Evolutionary conservation across 1,139 yeast species (phyloP).

Genomic region (Trichomonascaceae sp.): DNA sequence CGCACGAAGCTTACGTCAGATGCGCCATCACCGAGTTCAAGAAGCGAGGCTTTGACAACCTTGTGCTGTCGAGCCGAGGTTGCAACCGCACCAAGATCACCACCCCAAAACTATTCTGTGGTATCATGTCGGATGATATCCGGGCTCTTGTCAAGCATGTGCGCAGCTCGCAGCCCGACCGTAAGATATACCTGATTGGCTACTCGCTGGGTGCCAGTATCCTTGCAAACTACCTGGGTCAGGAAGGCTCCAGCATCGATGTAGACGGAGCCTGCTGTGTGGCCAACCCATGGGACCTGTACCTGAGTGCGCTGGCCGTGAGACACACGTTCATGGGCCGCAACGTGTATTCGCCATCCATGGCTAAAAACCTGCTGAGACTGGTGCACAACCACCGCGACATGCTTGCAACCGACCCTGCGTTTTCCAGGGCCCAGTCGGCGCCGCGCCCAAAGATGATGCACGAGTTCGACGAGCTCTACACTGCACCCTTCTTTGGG

Average conservation of each 20-base stretch:
- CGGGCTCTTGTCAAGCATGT: conserved; percentile 43
- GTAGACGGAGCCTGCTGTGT: conserved; percentile 55
- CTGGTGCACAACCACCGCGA: conserved; percentile 49
- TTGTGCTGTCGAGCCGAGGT: conserved; percentile 72
- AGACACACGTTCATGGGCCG: conserved; percentile 44
- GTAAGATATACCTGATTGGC: conserved; percentile 68
- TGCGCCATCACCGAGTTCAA: conserved; percentile 28
- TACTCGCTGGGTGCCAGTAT: conserved; percentile 83
- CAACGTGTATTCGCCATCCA: conserved; percentile 48
- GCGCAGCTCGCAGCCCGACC: conserved; percentile 46
- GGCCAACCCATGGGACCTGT: conserved; percentile 80
- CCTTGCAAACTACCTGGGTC: conserved; percentile 67
- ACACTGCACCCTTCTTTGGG: conserved; percentile 67
- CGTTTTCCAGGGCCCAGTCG: conserved; percentile 25
- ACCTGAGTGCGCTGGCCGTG: conserved; percentile 41
- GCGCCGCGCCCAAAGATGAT: conserved; percentile 27
- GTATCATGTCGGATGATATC: conserved; percentile 60
- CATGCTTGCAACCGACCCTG: conserved; percentile 34
- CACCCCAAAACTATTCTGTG: conserved; percentile 63
- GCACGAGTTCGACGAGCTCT: conserved; percentile 52
- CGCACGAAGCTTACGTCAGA: conserved; percentile 77
- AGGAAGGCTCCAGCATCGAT: conserved; percentile 38
- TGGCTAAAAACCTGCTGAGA: conserved; percentile 52
- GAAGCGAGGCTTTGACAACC: conserved; percentile 41
- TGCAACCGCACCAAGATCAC: conserved; percentile 75